Base-by-base conservation (phyloP, 2,329 filamentous ascomycete genomes). In the Arthrobotrys entomopaga region DNA sequence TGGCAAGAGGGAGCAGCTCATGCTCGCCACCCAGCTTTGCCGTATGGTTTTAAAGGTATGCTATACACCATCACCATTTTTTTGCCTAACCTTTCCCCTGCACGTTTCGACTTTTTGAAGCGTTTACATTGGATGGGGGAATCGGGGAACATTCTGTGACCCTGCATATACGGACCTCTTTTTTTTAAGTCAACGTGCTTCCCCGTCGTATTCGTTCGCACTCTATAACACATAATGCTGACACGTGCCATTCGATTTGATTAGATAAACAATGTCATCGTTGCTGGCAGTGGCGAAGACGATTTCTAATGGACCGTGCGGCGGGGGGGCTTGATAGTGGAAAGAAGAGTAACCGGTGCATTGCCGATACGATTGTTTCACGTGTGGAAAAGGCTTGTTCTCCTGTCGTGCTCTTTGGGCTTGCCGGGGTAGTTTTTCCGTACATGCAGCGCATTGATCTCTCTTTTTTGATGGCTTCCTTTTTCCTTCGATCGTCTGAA, bases 21-120 rank as follows among this genome's bases (percentile, higher is more conserved):
- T 97, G 84, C 87, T 99, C 77, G 95, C 95, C 34, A 99, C 96
- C 60, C 95, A 99, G 85, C 85, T 99, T 78, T 98, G 95, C 85
- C 89, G 95, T 78, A 98, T 99, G 94, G 93, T 97, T 78, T 86
- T 97, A 79, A 97, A 97, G 88, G 89, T 93, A 81, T 56, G 61
- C 61, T 73, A 73, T 73, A 66, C 69, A 73, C 69, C 61, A 56
- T 22, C 26, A 29, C 3, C 26, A 61, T 80, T 77, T 50, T 66
- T 75, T 60, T 29, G 86, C 89, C 67, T 72, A 72, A 65, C 81
- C 97, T 97, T 86, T 96, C 22, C 97, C 82, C 93, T 97, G 77
- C 97, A 97, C 82, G 16, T 89, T 97, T 69, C 38, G 77, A 93
- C 97, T 24, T 34, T 46, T 57, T 15, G 40, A 53, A 52, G 79